phyloP scores from a whole-genome alignment of 495 filamentous ascomycete species.

The Aspergillus biplanus region DNA sequence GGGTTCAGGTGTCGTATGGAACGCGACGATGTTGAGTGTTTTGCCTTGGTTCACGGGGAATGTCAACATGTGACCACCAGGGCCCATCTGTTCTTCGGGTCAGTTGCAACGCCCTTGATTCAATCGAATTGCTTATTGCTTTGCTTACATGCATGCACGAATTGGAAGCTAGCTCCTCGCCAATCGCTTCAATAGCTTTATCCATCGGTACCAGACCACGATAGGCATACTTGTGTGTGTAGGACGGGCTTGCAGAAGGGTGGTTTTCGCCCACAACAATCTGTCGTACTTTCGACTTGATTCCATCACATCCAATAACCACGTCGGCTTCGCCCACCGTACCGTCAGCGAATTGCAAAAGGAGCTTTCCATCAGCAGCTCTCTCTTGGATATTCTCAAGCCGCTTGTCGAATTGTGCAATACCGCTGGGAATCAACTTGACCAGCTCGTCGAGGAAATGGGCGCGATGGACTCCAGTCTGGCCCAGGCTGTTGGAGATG shows the following conservation, averaged over 20 bases:
- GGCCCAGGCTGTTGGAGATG: slow-evolving; percentile 29
- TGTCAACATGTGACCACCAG: slow-evolving; percentile 49
- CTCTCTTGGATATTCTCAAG: slow-evolving; percentile 27
- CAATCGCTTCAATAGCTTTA: slow-evolving; percentile 50
- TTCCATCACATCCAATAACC: slow-evolving; percentile 63
- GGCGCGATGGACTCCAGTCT: slow-evolving; percentile 53
- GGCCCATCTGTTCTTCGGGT: slow-evolving; percentile 38
- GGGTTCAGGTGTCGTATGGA: slow-evolving; percentile 32
- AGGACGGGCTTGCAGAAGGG: slow-evolving; percentile 42
- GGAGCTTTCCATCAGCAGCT: slow-evolving; percentile 31
- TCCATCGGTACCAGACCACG: slow-evolving; percentile 56
- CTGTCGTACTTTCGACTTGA: slow-evolving; percentile 55
- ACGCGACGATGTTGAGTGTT: slow-evolving; percentile 46
- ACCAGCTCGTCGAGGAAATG: slow-evolving; percentile 53
- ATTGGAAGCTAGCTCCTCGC: slow-evolving; percentile 50
- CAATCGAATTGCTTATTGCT: neutral
- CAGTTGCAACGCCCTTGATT: neutral
- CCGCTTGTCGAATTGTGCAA: slow-evolving; percentile 48
- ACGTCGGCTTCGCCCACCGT: slow-evolving; percentile 39
- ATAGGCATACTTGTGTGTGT: slow-evolving; percentile 54
- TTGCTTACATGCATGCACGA: slow-evolving; percentile 41
- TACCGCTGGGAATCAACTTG: slow-evolving; percentile 47
- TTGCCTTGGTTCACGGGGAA: slow-evolving; percentile 52
- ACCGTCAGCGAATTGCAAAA: slow-evolving; percentile 38
- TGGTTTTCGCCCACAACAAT: slow-evolving; percentile 42